Percentiles rank a stretch among this genome's conserved stretches.
These are phyloP conservation scores for Raphanus raphanistrum DNA, from an alignment of 345 rosid species.

Conservation along the genomic window DNA sequence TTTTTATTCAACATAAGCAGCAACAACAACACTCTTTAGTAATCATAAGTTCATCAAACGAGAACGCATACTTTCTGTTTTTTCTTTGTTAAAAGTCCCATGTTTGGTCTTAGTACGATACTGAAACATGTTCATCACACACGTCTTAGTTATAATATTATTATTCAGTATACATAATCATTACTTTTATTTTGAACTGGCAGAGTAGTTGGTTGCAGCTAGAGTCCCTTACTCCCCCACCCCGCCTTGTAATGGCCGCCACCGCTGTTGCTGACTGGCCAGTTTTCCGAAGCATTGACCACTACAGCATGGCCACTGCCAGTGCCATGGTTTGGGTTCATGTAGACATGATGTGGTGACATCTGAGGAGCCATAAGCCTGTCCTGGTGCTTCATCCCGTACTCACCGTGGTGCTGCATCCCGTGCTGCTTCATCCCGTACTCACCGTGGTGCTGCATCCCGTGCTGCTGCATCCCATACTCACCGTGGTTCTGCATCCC, in stretches of 20 bases:
- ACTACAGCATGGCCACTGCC: neutral
- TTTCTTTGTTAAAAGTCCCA: neutral
- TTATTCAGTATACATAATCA: conserved; percentile 16
- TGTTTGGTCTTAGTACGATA: conserved; percentile 15
- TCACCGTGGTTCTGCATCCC: neutral
- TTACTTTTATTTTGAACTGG: conserved; percentile 18
- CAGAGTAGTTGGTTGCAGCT: neutral
- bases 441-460: neutral
- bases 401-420: neutral
- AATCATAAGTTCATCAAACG: conserved; percentile 6
- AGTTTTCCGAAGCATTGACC: conserved; percentile 17
- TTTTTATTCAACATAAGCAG: conserved; percentile 27
- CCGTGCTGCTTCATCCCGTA: neutral
- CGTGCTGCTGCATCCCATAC: neutral
- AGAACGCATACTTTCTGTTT: neutral
- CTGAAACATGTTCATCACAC: conserved; percentile 31
- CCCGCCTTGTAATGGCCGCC: conserved; percentile 9
- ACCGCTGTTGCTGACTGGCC: neutral
- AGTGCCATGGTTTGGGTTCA: conserved; percentile 6
- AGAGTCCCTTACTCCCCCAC: conserved; percentile 33
- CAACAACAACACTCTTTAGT: neutral
- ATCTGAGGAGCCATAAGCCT: conserved; percentile 24
- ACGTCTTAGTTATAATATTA: neutral
- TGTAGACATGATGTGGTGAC: conserved; percentile 20
- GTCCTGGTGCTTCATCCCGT: conserved; percentile 10